Conservation (phyloP, 352 stramenopile genomes). For the Achlya hypogyna region DNA sequence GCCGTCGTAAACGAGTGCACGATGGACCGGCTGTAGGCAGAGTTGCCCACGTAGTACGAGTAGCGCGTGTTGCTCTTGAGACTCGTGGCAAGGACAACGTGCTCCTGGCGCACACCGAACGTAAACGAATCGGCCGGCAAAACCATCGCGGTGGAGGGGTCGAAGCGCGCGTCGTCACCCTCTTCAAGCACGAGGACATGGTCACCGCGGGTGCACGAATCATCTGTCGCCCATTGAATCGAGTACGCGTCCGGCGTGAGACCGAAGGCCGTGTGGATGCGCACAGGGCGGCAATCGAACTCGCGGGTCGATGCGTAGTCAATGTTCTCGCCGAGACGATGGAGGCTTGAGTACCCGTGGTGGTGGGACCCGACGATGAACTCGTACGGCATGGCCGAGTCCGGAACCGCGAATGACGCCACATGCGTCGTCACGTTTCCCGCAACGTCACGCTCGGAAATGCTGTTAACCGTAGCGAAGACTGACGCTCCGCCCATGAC, state of each 20-base stretch:
- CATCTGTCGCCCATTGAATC: conserved; percentile 72
- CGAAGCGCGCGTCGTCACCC: conserved; percentile 37
- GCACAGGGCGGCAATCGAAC: conserved; percentile 57
- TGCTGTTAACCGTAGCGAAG: conserved; percentile 43
- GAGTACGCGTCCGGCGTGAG: conserved; percentile 42
- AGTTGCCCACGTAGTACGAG: conserved; percentile 77
- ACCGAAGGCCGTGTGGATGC: conserved; percentile 75
- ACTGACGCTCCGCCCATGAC: conserved; percentile 44
- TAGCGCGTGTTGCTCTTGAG: conserved; percentile 60
- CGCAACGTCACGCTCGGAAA: conserved; percentile 25
- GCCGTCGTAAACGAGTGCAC: conserved; percentile 69
- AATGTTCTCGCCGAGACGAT: conserved; percentile 45
- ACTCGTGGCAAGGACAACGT: conserved; percentile 52
- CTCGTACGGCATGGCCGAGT: conserved; percentile 32
- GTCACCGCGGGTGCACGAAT: conserved; percentile 35
- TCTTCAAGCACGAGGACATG: conserved; percentile 39
- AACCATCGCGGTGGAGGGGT: too few relatives aligned
- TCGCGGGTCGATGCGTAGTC: conserved; percentile 33
- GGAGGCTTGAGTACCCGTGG: conserved; percentile 67
- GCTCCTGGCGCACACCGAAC: conserved; percentile 34
- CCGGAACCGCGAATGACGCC: conserved; percentile 42
- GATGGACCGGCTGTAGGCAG: conserved; percentile 70
- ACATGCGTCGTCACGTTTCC: conserved; percentile 59
- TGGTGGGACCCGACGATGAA: conserved; percentile 68
- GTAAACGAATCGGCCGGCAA: not conserved